Conservation (phyloP, 148 eudicot genomes). For the Rhododendron ovatum region DNA sequence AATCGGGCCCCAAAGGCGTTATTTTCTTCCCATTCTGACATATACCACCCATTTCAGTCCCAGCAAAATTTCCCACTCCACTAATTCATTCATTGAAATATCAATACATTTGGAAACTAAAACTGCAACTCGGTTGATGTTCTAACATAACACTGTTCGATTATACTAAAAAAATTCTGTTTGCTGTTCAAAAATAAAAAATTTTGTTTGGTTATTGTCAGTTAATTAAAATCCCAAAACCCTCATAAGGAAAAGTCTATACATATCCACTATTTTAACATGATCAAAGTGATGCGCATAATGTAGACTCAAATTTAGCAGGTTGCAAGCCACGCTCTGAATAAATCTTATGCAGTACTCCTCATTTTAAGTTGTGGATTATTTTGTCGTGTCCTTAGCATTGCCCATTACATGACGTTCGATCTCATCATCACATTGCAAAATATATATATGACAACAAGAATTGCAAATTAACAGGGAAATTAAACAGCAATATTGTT, state of each 20-base stretch:
- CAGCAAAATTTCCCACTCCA: neutral
- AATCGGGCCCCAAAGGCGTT: neutral
- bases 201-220: too few species aligned
- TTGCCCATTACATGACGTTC: neutral
- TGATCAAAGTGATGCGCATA: neutral
- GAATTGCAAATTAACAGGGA: neutral
- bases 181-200: too few species aligned
- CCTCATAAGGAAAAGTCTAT: too few species aligned
- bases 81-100: neutral
- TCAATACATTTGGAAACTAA: neutral
- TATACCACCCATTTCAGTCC: neutral
- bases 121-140: neutral
- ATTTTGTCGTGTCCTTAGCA: neutral
- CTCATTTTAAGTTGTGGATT: neutral
- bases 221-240: neutral
- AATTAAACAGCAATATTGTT: neutral
- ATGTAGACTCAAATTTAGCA: neutral
- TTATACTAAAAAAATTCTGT: neutral
- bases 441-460: neutral
- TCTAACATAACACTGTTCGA: neutral
- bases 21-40: slow-evolving; percentile 8
- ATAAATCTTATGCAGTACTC: neutral
- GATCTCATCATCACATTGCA: neutral
- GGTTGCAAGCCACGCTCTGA: neutral
- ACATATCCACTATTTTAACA: too few species aligned